Evolutionary conservation across 495 filamentous ascomycete species (phyloP), one percentile per base, ranked within the genome.

Genomic region (Penicillium ucsense): DNA sequence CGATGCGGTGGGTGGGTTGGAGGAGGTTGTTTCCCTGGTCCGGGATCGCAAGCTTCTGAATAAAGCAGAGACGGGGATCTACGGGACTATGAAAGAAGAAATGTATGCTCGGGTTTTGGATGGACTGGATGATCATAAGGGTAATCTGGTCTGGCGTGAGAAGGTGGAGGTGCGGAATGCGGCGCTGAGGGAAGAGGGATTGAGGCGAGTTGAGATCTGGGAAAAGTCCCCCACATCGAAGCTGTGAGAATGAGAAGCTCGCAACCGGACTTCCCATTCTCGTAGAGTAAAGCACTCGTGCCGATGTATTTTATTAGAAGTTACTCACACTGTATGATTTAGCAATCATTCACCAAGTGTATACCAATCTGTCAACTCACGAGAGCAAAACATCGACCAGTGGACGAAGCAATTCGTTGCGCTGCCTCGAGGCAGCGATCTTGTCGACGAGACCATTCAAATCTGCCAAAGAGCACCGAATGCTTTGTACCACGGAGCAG

Each of bases 41-140:
- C 52, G 58, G 10, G 72, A 81, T 40, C 66, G 74, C 46, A 71
- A 71, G 30, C 51, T 90, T 54, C 63, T 70, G 35, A 70, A 65
- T 6, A 86, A 86, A 67, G 77, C 67, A 0, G 61, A 68, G 42
- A 82, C 70, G 12, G 79, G 79, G 9, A 77, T 82, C 31, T 89
- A 85, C 62, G 81, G 84, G 5, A 44, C 66, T 30, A 62, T 89
- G 62, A 89, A 88, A 68, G 60, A 66, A 48, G 84, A 88, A 62
- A 86, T 88, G 81, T 88, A 81, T 57, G 60, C 78, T 6, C 78
- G 83, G 60, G 73, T 71, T 1, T 54, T 88, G 34, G 72, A 55
- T 30, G 62, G 76, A 43, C 56, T 85, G 50, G 75, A 75, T 39
- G 55, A 60, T 9, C 67, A 69, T 55, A 66, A 53, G 12, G 64